These are phyloP conservation scores for Hortiboletus flavorubellus DNA, from an alignment of 768 basidiomycete species.

Conservation along the genomic window DNA sequence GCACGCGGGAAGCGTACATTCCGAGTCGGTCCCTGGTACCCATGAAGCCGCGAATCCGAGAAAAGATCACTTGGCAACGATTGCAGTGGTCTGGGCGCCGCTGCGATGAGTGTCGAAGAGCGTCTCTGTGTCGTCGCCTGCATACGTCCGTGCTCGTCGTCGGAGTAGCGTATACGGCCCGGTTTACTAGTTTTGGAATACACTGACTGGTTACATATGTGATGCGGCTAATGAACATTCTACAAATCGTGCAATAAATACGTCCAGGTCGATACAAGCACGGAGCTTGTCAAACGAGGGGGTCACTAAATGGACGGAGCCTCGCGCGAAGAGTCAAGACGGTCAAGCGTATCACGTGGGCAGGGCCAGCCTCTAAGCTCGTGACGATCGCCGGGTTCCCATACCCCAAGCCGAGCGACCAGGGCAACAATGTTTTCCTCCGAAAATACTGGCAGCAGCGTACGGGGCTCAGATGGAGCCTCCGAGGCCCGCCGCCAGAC, in stretches of 20 bases:
- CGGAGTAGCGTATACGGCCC: background rate
- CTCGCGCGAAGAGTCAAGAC: background rate
- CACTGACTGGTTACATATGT: background rate
- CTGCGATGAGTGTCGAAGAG: constrained; percentile 23
- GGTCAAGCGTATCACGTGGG: background rate
- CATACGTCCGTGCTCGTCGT: constrained; percentile 13
- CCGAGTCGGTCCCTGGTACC: constrained; percentile 43
- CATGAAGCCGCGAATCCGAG: constrained; percentile 43
- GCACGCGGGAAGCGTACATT: constrained; percentile 61
- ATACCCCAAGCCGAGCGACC: constrained; percentile 25
- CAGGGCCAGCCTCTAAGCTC: constrained; percentile 3
- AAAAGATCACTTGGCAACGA: constrained; percentile 30
- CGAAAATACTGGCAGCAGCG: constrained; percentile 18
- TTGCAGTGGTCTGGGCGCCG: background rate
- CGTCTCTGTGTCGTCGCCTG: constrained; percentile 26
- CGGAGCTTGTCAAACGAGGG: too few relatives aligned
- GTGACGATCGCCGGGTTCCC: constrained; percentile 27
- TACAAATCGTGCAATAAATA: background rate
- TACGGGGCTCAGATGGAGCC: constrained; percentile 4
- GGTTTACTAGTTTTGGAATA: constrained; percentile 9
- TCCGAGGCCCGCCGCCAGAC: constrained; percentile 25
- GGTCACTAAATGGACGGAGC: too few relatives aligned
- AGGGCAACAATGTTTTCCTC: constrained; percentile 25
- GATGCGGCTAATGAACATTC: too few relatives aligned
- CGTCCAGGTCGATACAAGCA: background rate